Base-by-base conservation (phyloP, 768 basidiomycete genomes). In the Trametes maxima region DNA sequence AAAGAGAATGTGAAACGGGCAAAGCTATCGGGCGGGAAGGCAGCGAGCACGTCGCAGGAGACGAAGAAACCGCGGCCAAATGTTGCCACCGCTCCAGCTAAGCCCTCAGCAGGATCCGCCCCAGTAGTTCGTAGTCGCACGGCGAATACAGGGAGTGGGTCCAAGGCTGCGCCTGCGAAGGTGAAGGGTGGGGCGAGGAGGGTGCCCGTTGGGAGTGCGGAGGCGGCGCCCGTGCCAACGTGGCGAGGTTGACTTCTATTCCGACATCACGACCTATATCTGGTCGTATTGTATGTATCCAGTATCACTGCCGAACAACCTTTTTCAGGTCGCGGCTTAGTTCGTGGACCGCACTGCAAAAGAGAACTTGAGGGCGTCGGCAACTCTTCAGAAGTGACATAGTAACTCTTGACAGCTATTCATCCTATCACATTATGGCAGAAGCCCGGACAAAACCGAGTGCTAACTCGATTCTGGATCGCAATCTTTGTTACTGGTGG, bases 191-290 rank as follows among this genome's bases (percentile, higher is more conserved):
- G 87, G 6, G 82, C 89, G 5, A 77, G 88, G 65, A 77, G 88
- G 58, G 88, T 91, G 24, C 85, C 80, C 5, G 75, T 89, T n/a
- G 82, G 84, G 62, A 89, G 87, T 64, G 79, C 80, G 1, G 86
- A 88, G 57, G 88, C 87, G 5, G 84, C 84, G 5, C 72, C 78
- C 6, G 72, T 77, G 12, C 82, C 79, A 36, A 77, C 78, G 0
- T 80, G 85, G 80, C 80, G 79, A 68, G 79, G 78, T 16, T 85
- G 67, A 74, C 35, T 24, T 42, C 5, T 3, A 11, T 42, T 33
- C 28, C 28, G 28, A 8, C 28, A 33, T 33, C 28, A 8, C 28
- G 28, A 33, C 28, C 28, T 33, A 33, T 3, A 33, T 33, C 28
- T 33, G 8, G 28, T 8, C 8, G 28, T 33, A 33, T 33, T 33